Evolutionary conservation across 805 yeast genomes (phyloP).

Genomic region (Pichia californica): DNA sequence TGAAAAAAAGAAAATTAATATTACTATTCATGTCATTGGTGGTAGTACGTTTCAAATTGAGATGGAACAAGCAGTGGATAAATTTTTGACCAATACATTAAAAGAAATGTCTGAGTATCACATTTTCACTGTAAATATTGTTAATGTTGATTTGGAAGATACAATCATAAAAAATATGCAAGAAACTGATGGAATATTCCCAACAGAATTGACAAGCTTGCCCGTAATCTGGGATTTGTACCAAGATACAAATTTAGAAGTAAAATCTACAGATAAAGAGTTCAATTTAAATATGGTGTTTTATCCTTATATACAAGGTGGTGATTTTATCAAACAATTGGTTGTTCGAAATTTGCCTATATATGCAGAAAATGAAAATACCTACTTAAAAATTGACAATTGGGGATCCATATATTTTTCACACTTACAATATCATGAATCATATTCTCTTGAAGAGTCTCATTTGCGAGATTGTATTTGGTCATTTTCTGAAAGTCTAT

Average conservation of each 20-base stretch:
- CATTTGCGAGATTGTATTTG: constrained; percentile 20
- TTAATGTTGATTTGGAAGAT: neutral
- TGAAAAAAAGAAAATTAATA: neutral
- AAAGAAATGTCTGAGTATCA: constrained; percentile 2
- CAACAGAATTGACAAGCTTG: constrained; percentile 19
- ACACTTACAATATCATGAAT: constrained; percentile 6
- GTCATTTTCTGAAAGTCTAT: constrained; percentile 20
- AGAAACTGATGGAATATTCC: constrained; percentile 16
- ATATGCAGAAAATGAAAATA: constrained; percentile 18
- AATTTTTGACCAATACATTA: constrained; percentile 7
- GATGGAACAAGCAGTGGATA: constrained; percentile 14
- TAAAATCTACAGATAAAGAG: neutral
- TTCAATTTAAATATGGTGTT: constrained; percentile 9
- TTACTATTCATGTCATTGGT: constrained; percentile 9
- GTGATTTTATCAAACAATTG: constrained; percentile 14
- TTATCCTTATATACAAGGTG: constrained; percentile 23
- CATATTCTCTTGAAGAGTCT: neutral
- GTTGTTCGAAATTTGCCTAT: constrained; percentile 13
- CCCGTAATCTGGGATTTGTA: constrained; percentile 19
- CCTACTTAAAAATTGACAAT: constrained; percentile 13
- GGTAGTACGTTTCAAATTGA: constrained; percentile 14
- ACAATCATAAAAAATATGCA: neutral
- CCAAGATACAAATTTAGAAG: neutral
- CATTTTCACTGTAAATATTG: constrained; percentile 1
- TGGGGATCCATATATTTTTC: constrained; percentile 28